Conservation (phyloP, 202 grass and related monocot species). For the Carex arenaria region DNA sequence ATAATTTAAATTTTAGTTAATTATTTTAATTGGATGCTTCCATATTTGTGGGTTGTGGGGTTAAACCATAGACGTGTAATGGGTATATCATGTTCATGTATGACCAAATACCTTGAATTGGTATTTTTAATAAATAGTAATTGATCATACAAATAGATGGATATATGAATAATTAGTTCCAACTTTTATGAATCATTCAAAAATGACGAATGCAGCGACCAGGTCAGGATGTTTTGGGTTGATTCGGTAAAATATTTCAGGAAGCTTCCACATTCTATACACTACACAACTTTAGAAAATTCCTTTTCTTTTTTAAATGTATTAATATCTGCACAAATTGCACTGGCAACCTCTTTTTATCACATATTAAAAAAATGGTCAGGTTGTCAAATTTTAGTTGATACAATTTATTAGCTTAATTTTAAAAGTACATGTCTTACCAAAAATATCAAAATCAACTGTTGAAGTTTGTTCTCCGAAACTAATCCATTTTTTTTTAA, state of each 20-base stretch:
- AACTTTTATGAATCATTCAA: neutral
- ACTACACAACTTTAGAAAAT: neutral
- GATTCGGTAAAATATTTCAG: constrained; percentile 3
- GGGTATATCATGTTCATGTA: neutral
- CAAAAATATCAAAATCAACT: neutral
- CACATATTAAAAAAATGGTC: neutral
- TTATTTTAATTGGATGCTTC: neutral
- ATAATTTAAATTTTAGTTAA: neutral
- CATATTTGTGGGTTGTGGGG: neutral
- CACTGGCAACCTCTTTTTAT: neutral
- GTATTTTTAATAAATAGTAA: neutral
- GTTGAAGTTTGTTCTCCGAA: too few species aligned
- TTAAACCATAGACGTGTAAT: neutral
- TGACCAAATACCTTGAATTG: neutral
- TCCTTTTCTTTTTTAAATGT: neutral
- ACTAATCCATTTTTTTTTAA: neutral
- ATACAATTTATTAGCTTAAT: too few species aligned
- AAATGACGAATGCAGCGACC: neutral
- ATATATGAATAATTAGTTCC: neutral
- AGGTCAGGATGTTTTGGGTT: neutral
- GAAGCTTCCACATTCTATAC: neutral
- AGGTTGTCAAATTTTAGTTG: neutral
- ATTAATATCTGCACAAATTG: neutral
- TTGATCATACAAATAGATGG: neutral
- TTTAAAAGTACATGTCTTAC: neutral